Conservation (phyloP, 1,284 basidiomycete species). For the Cryptococcus sp. region DNA sequence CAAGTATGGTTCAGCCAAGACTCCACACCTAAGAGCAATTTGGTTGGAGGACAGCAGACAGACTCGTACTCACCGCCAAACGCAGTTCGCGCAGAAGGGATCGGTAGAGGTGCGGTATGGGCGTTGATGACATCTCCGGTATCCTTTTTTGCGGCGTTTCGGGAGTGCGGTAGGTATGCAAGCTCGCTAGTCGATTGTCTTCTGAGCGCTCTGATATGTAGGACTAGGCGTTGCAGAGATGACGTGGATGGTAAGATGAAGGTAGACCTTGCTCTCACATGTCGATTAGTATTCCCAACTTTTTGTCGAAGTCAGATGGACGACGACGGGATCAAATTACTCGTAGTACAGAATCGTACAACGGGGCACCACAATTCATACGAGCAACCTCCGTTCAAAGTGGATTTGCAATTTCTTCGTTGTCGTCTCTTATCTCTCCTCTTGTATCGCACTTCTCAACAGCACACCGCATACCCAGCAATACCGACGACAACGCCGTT, state of each 20-base stretch:
- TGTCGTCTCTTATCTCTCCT: too few relatives aligned
- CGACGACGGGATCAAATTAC: conserved; percentile 1
- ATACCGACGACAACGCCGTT: background rate
- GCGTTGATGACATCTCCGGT: conserved; percentile 13
- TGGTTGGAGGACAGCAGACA: background rate
- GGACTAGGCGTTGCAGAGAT: background rate
- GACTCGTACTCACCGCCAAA: conserved; percentile 39
- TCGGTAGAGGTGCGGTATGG: conserved; percentile 45
- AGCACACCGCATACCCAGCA: background rate
- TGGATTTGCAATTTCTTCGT: too few relatives aligned
- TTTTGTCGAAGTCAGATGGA: too few relatives aligned
- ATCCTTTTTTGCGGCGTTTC: too few relatives aligned
- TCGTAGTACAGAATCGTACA: background rate
- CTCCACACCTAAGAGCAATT: background rate
- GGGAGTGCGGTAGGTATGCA: background rate
- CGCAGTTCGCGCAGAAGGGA: conserved; percentile 50
- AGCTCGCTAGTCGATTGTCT: background rate
- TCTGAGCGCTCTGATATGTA: background rate
- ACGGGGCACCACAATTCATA: background rate
- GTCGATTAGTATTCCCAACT: too few relatives aligned
- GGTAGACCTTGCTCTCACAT: background rate
- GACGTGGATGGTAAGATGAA: background rate
- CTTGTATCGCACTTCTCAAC: too few relatives aligned
- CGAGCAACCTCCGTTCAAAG: too few relatives aligned
- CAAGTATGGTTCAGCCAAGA: conserved; percentile 10